Conservation (phyloP, 768 basidiomycete genomes). For the Fomitopsis serialis region DNA sequence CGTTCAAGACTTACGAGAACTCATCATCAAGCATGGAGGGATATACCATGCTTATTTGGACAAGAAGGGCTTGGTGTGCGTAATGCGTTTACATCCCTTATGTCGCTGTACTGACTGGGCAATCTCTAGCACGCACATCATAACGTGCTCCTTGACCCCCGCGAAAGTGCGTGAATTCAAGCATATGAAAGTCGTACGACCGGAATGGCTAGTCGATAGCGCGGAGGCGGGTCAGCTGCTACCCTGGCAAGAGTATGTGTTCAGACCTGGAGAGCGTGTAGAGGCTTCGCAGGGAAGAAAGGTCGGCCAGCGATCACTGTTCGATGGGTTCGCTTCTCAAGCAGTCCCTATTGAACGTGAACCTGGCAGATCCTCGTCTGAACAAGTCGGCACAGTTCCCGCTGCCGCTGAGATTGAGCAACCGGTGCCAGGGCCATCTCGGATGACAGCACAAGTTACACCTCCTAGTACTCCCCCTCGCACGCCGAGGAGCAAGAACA, state of each 20-base stretch:
- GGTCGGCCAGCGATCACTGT: slow-evolving; percentile 32
- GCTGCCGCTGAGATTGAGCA: background rate
- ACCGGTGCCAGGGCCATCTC: slow-evolving; percentile 2
- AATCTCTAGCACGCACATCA: slow-evolving; percentile 76
- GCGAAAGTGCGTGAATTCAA: slow-evolving; percentile 86
- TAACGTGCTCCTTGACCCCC: slow-evolving; percentile 88
- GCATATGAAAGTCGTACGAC: slow-evolving; percentile 83
- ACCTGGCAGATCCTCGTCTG: too few relatives aligned
- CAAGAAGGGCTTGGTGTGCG: slow-evolving; percentile 69
- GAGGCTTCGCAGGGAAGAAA: slow-evolving; percentile 47
- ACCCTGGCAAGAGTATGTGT: slow-evolving; percentile 77
- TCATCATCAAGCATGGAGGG: slow-evolving; percentile 83
- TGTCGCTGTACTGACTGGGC: background rate
- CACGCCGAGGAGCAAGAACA: slow-evolving; percentile 13
- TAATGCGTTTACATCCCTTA: slow-evolving; percentile 10
- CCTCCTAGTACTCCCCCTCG: slow-evolving; percentile 7
- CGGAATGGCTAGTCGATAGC: slow-evolving; percentile 86
- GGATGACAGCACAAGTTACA: background rate
- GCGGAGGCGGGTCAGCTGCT: slow-evolving; percentile 60
- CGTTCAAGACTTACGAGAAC: slow-evolving; percentile 72
- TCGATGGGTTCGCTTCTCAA: slow-evolving; percentile 15
- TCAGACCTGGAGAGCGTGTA: slow-evolving; percentile 40
- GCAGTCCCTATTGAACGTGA: background rate
- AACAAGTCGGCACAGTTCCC: too few relatives aligned
- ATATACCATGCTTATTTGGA: slow-evolving; percentile 80